phyloP scores from a whole-genome alignment of 805 yeast genomes.

The Tetrapisispora taiwanensis region DNA sequence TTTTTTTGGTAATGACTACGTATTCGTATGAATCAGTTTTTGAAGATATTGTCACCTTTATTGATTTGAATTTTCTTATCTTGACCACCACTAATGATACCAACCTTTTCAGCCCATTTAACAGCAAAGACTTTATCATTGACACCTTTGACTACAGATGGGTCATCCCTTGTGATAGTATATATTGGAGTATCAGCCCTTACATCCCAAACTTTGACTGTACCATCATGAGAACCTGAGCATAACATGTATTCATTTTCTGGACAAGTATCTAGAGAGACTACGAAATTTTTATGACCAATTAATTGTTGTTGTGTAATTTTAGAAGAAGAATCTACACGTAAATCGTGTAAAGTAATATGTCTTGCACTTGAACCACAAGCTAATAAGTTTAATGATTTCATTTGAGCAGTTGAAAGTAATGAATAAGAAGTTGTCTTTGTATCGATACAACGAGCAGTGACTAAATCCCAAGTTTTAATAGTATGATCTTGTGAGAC shows the following conservation, averaged over 20 bases:
- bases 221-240: slow-evolving; percentile 94
- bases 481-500: slow-evolving; percentile 93
- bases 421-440: slow-evolving; percentile 79
- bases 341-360: slow-evolving; percentile 86
- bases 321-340: slow-evolving; percentile 47
- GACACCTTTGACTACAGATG: slow-evolving; percentile 32
- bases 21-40: slow-evolving; percentile 5
- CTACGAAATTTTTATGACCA: slow-evolving; percentile 91
- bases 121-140: slow-evolving; percentile 73
- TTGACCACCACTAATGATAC: slow-evolving; percentile 87
- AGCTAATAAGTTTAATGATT: slow-evolving; percentile 60
- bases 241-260: slow-evolving; percentile 71
- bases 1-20: neutral
- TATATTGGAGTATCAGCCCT: slow-evolving; percentile 76
- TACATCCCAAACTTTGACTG: slow-evolving; percentile 90
- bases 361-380: slow-evolving; percentile 98
- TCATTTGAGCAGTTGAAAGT: slow-evolving; percentile 61
- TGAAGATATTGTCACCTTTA: slow-evolving; percentile 32
- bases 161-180: slow-evolving; percentile 66
- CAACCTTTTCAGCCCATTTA: slow-evolving; percentile 69
- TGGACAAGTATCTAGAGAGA: slow-evolving; percentile 63
- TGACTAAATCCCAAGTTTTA: slow-evolving; percentile 92
- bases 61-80: slow-evolving; percentile 89
- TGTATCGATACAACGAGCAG: slow-evolving; percentile 77
- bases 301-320: slow-evolving; percentile 62